phyloP scores from a whole-genome alignment of 2,329 filamentous ascomycete genomes.

The Lasiodiplodia hormozganensis region DNA sequence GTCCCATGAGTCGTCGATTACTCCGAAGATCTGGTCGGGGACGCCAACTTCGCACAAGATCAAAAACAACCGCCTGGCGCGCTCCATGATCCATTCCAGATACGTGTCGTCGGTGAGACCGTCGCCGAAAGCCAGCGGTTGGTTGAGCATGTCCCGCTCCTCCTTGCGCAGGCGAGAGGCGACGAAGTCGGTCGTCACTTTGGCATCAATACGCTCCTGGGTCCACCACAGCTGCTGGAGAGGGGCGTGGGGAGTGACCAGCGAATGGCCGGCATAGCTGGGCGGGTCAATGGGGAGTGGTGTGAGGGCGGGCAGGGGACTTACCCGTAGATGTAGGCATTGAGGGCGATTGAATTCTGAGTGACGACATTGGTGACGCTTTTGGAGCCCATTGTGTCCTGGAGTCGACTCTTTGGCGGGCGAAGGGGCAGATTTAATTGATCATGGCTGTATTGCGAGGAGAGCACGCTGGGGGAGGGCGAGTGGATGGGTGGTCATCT shows the following conservation, averaged over 20 bases:
- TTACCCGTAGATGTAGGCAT: conserved; percentile 59
- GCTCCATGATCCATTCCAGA: conserved; percentile 77
- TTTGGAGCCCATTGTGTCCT: conserved; percentile 42
- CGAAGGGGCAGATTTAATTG: conserved; percentile 1
- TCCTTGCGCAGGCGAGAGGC: conserved; percentile 68
- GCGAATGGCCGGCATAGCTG: conserved; percentile 52
- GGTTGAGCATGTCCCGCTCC: conserved; percentile 68
- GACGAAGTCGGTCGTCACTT: conserved; percentile 73
- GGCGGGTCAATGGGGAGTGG: background rate
- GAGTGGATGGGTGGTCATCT: conserved; percentile 1
- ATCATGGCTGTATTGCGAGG: background rate
- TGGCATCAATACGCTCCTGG: conserved; percentile 70
- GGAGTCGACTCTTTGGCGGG: background rate
- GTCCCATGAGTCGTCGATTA: conserved; percentile 79
- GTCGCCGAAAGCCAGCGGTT: conserved; percentile 71
- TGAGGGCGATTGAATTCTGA: conserved; percentile 54
- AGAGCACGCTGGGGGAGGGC: background rate
- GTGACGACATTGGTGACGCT: conserved; percentile 51
- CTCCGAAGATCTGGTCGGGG: conserved; percentile 75
- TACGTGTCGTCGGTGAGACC: conserved; percentile 76
- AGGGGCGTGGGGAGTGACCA: conserved; percentile 57
- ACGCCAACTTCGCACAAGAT: conserved; percentile 73
- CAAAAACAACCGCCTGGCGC: conserved; percentile 73
- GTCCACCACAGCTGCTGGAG: conserved; percentile 73
- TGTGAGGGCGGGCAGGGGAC: background rate